Conservation (phyloP, 2,329 filamentous ascomycete genomes). For the Claviceps purpurea region DNA sequence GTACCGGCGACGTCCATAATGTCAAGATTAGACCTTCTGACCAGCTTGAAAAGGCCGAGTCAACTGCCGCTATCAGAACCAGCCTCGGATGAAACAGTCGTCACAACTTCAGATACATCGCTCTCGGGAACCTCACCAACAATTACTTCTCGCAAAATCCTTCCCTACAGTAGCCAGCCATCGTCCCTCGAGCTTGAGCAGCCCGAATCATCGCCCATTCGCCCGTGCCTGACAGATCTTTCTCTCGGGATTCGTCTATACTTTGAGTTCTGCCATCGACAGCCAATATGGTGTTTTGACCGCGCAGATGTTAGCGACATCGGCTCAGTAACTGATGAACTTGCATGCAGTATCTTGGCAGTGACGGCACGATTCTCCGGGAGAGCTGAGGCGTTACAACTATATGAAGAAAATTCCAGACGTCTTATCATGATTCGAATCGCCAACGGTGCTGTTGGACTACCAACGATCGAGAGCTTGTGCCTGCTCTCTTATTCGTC, state of each 20-base stretch:
- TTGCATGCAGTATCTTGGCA: constrained; percentile 27
- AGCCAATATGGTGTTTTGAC: constrained; percentile 32
- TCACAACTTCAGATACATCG: constrained; percentile 19
- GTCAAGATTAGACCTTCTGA: constrained; percentile 14
- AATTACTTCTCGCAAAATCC: constrained; percentile 12
- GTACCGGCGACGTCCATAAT: constrained; percentile 10
- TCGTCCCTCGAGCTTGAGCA: constrained; percentile 16
- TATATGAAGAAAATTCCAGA: constrained; percentile 26
- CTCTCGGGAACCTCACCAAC: constrained; percentile 18
- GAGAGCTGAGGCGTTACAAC: constrained; percentile 18
- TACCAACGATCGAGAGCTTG: constrained; percentile 35
- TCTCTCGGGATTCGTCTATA: constrained; percentile 23
- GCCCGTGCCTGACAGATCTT: constrained; percentile 20
- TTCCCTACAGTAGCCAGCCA: constrained; percentile 9
- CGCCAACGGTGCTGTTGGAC: constrained; percentile 34
- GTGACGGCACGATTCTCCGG: constrained; percentile 26
- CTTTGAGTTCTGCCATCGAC: constrained; percentile 29
- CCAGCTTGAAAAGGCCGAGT: constrained; percentile 15
- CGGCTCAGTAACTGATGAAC: constrained; percentile 23
- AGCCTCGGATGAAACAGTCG: constrained; percentile 17
- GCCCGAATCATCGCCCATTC: constrained; percentile 14
- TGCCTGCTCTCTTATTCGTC: constrained; percentile 36
- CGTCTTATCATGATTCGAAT: constrained; percentile 34
- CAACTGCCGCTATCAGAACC: constrained; percentile 15
- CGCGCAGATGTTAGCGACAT: constrained; percentile 25